These are phyloP conservation scores for Chrysoporthe austroafricana DNA, from an alignment of 2,329 filamentous ascomycete species.

Conservation along the genomic window DNA sequence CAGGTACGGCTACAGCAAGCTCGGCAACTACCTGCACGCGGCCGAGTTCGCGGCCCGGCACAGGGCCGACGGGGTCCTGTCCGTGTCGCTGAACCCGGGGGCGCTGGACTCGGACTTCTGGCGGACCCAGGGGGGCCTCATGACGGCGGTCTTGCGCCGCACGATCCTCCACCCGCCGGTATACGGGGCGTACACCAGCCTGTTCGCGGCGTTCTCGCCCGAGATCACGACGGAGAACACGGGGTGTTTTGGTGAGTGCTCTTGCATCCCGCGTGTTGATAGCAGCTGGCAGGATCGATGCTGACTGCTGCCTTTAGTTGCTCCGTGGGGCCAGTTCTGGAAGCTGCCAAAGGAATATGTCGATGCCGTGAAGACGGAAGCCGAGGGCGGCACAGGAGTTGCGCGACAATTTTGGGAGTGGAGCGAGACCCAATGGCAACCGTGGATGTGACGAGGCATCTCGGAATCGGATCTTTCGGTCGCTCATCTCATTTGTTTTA, in stretches of 20 bases:
- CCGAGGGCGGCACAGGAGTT: conserved; percentile 44
- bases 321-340: conserved; percentile 44
- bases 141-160: conserved; percentile 13
- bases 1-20: conserved; percentile 36
- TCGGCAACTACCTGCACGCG: conserved; percentile 33
- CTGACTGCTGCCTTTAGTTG: conserved; percentile 33
- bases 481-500: too few relatives aligned
- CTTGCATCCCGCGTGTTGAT: too few relatives aligned
- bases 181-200: conserved; percentile 44
- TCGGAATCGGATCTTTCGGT: neutral
- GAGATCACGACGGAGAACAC: conserved; percentile 38
- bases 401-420: conserved; percentile 46
- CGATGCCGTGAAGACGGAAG: conserved; percentile 36
- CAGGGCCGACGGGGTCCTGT: conserved; percentile 33
- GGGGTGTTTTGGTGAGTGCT: conserved; percentile 32
- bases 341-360: conserved; percentile 38
- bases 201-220: conserved; percentile 43
- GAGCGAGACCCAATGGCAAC: conserved; percentile 44
- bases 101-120: conserved; percentile 35
- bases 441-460: conserved; percentile 17
- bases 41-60: conserved; percentile 34
- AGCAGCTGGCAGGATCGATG: neutral
- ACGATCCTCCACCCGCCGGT: conserved; percentile 31
- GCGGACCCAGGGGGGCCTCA: conserved; percentile 19
- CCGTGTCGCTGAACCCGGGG: conserved; percentile 36